These are phyloP conservation scores for Plasmodium knowlesi DNA, from an alignment of 169 alveolate species.

Conservation along the genomic window DNA sequence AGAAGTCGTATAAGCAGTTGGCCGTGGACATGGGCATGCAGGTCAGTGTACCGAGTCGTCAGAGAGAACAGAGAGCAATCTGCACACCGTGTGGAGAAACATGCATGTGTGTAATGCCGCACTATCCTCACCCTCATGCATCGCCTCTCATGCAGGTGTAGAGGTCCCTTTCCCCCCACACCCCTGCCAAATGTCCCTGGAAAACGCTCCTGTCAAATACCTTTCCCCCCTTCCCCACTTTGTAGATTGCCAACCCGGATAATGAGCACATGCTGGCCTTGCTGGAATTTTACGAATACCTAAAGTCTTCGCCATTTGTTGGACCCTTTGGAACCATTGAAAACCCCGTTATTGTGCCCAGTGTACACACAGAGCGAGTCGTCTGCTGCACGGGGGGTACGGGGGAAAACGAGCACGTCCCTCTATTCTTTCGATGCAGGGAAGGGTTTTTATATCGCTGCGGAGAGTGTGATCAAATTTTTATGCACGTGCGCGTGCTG, in stretches of 20 bases:
- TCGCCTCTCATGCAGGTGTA: neutral
- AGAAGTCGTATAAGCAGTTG: conserved; percentile 89
- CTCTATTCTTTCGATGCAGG: conserved; percentile 88
- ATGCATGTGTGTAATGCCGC: neutral
- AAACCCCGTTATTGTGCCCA: conserved; percentile 91
- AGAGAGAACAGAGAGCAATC: neutral
- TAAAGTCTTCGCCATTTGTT: conserved; percentile 89
- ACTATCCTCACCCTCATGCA: neutral
- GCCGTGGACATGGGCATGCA: conserved; percentile 91
- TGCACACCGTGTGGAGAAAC: neutral
- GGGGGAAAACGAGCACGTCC: conserved; percentile 92
- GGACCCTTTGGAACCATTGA: conserved; percentile 93
- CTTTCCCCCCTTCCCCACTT: neutral
- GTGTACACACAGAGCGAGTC: conserved; percentile 87
- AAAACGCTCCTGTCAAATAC: neutral
- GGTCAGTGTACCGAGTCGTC: neutral
- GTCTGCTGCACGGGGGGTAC: conserved; percentile 93
- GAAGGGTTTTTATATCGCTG: conserved; percentile 93
- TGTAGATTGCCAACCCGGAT: conserved; percentile 82
- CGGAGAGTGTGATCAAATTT: conserved; percentile 94
- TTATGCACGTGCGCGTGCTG: conserved; percentile 91
- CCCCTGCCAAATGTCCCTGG: too few relatives aligned
- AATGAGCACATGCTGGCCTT: conserved; percentile 90
- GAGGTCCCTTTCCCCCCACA: too few relatives aligned
- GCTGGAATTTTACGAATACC: conserved; percentile 90